Percentiles rank a stretch among this genome's conserved stretches.
Conservation (phyloP, 768 basidiomycete genomes). For the Lyophyllum shimeji region DNA sequence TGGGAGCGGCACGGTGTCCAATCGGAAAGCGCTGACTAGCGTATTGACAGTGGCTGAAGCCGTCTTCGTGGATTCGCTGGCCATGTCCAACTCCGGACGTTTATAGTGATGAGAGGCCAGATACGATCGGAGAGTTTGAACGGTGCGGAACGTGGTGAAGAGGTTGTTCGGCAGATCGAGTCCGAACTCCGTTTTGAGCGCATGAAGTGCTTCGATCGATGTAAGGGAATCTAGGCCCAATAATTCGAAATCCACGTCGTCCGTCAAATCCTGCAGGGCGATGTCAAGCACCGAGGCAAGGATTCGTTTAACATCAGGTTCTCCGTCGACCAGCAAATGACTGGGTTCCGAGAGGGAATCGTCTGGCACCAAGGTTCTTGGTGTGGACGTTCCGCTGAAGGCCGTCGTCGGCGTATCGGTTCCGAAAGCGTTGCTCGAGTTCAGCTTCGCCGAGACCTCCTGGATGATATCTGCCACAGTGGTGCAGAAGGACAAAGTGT, state of each 20-base stretch:
- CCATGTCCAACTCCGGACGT: neutral
- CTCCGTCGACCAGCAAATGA: constrained; percentile 20
- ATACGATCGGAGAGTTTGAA: constrained; percentile 36
- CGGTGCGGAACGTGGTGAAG: constrained; percentile 39
- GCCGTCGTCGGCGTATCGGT: constrained; percentile 12
- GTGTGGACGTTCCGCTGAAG: constrained; percentile 27
- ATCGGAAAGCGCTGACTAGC: constrained; percentile 18
- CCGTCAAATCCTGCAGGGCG: constrained; percentile 34
- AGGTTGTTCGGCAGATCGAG: constrained; percentile 44
- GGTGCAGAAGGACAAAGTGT: constrained; percentile 32
- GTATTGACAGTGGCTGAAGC: neutral
- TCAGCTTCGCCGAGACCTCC: constrained; percentile 22
- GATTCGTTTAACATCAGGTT: constrained; percentile 32
- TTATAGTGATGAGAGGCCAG: constrained; percentile 12
- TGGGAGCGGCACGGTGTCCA: constrained; percentile 29
- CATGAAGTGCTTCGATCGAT: constrained; percentile 59
- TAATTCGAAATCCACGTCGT: constrained; percentile 43
- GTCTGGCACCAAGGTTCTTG: constrained; percentile 41
- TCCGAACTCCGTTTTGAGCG: constrained; percentile 39
- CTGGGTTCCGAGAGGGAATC: constrained; percentile 24
- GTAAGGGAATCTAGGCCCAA: constrained; percentile 67
- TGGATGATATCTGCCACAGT: constrained; percentile 35
- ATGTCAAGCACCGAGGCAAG: constrained; percentile 51
- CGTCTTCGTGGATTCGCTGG: neutral
- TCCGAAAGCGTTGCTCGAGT: neutral